phyloP scores from a whole-genome alignment of 108 stramenopile genomes.

The Cylindrotheca closterium region DNA sequence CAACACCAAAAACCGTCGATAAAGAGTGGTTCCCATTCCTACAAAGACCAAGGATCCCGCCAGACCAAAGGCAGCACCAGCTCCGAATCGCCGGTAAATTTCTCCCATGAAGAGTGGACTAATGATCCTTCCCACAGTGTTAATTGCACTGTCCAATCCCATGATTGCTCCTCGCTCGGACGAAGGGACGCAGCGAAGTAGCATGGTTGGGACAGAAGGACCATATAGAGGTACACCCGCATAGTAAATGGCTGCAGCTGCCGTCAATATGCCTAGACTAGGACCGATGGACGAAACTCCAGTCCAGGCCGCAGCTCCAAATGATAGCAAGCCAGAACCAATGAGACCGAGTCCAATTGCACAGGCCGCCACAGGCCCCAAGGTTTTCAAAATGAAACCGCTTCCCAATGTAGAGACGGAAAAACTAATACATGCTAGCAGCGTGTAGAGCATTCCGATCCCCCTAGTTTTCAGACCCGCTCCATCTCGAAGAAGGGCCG shows the following conservation, averaged over 20 bases:
- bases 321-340: slow-evolving; percentile 50
- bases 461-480: slow-evolving; percentile 43
- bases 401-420: slow-evolving; percentile 47
- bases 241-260: slow-evolving; percentile 66
- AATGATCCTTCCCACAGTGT: slow-evolving; percentile 63
- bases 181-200: slow-evolving; percentile 75
- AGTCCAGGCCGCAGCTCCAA: slow-evolving; percentile 48
- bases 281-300: slow-evolving; percentile 16
- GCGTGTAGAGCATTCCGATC: slow-evolving; percentile 66
- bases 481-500: slow-evolving; percentile 55
- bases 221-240: slow-evolving; percentile 75
- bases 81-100: slow-evolving; percentile 50
- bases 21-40: slow-evolving; percentile 43
- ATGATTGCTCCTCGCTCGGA: slow-evolving; percentile 61
- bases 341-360: slow-evolving; percentile 53
- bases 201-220: slow-evolving; percentile 76
- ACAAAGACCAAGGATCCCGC: slow-evolving; percentile 47
- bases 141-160: slow-evolving; percentile 74
- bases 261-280: slow-evolving; percentile 22
- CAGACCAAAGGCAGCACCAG: slow-evolving; percentile 56
- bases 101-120: slow-evolving; percentile 68
- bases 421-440: slow-evolving; percentile 70
- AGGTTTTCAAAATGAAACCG: slow-evolving; percentile 42
- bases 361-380: slow-evolving; percentile 65
- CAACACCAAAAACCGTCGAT: slow-evolving; percentile 59